A percentile compares a stretch with the other conserved stretches of the same genome.
These are phyloP conservation scores for Prunus mongolica DNA, from an alignment of 306 rosid genomes.

Conservation along the genomic window DNA sequence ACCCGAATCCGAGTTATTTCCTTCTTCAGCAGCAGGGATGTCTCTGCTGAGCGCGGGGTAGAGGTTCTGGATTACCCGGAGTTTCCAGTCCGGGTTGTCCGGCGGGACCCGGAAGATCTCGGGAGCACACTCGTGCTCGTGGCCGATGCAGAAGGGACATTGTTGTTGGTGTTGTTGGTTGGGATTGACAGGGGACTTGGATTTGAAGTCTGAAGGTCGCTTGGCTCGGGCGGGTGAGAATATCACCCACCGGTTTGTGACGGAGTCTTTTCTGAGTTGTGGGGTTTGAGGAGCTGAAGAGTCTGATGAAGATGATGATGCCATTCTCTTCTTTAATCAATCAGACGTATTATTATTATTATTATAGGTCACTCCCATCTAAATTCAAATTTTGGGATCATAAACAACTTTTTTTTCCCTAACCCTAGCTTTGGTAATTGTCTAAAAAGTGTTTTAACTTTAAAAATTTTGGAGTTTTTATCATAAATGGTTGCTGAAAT, in stretches of 20 bases:
- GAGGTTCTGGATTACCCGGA: slow-evolving; percentile 77
- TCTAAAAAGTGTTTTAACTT: too few relatives aligned
- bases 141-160: slow-evolving; percentile 84
- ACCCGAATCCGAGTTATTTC: neutral
- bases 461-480: too few relatives aligned
- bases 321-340: neutral
- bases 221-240: slow-evolving; percentile 77
- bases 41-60: slow-evolving; percentile 64
- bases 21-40: neutral
- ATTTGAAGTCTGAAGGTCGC: slow-evolving; percentile 74
- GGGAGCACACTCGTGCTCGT: slow-evolving; percentile 76
- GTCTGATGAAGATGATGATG: neutral
- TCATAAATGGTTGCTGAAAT: too few relatives aligned
- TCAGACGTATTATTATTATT: too few relatives aligned
- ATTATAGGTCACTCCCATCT: too few relatives aligned
- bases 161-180: slow-evolving; percentile 18
- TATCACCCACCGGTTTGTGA: slow-evolving; percentile 65
- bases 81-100: slow-evolving; percentile 45
- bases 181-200: slow-evolving; percentile 46
- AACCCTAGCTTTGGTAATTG: too few relatives aligned
- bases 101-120: slow-evolving; percentile 74
- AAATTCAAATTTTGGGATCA: too few relatives aligned
- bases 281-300: slow-evolving; percentile 11
- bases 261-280: slow-evolving; percentile 52
- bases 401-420: too few relatives aligned